These are phyloP conservation scores for Aspergillus fijiensis DNA, from an alignment of 2,329 filamentous ascomycete genomes.

Conservation along the genomic window DNA sequence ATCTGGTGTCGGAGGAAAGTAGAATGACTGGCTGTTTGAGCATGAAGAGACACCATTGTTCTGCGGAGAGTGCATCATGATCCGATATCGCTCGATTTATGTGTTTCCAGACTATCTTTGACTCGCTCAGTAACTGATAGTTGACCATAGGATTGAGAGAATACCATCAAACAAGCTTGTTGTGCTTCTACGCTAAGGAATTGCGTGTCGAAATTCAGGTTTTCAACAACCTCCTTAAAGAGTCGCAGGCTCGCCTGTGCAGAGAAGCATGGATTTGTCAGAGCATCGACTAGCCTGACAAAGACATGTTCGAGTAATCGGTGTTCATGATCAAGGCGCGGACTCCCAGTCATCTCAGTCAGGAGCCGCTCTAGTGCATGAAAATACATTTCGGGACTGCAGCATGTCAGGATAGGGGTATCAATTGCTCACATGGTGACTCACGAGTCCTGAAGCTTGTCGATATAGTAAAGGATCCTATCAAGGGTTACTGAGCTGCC, in stretches of 20 bases:
- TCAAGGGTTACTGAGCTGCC: constrained; percentile 1
- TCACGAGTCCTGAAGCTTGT: constrained; percentile 60
- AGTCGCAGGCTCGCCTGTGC: constrained; percentile 35
- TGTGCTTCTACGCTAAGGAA: constrained; percentile 61
- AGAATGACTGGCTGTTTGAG: constrained; percentile 64
- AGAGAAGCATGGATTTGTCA: constrained; percentile 48
- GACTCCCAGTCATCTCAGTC: constrained; percentile 50
- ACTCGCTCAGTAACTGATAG: not conserved
- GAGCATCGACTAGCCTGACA: constrained; percentile 67
- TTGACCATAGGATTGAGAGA: too few relatives aligned
- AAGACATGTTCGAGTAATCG: constrained; percentile 69
- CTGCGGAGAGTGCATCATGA: constrained; percentile 55
- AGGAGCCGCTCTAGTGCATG: constrained; percentile 65
- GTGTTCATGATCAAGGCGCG: constrained; percentile 48
- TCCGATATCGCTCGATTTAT: constrained; percentile 61
- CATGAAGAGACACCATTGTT: constrained; percentile 70
- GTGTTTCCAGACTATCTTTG: constrained; percentile 76
- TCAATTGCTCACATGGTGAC: not conserved
- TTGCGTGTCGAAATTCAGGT: constrained; percentile 47
- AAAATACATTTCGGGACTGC: constrained; percentile 40
- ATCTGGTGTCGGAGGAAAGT: constrained; percentile 64
- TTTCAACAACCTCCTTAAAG: constrained; percentile 15
- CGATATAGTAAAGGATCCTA: constrained; percentile 64
- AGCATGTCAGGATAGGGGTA: constrained; percentile 5
- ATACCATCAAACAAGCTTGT: constrained; percentile 46